Conservation (phyloP, 352 stramenopile genomes). For the Pythium phragmitis region DNA sequence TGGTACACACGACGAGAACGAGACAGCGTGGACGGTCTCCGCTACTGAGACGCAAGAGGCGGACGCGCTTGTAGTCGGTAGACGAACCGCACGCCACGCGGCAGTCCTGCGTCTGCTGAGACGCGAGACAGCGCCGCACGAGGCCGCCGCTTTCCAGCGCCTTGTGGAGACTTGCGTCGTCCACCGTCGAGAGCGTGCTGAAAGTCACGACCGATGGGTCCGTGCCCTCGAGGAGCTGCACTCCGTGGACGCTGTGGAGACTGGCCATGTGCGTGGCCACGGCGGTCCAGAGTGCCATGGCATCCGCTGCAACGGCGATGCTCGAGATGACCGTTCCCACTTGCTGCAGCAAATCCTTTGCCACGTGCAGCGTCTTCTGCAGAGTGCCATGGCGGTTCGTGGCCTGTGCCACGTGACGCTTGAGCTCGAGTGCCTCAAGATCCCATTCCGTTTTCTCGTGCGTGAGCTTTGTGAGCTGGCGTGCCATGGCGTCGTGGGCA, state of each 20-base stretch:
- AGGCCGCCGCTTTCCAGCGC: neutral
- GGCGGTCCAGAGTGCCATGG: slow-evolving; percentile 6
- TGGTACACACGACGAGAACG: slow-evolving; percentile 6
- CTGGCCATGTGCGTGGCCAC: neutral
- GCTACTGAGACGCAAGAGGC: neutral
- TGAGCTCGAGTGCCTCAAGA: slow-evolving; percentile 10
- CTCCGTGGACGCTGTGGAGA: slow-evolving; percentile 4
- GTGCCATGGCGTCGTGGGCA: neutral
- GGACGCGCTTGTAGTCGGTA: slow-evolving; percentile 11
- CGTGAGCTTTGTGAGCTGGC: neutral
- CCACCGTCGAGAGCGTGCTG: slow-evolving; percentile 12
- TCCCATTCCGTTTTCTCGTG: slow-evolving; percentile 8
- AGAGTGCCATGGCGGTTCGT: slow-evolving; percentile 6
- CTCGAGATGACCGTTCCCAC: neutral
- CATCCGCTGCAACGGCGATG: neutral
- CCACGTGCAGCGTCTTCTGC: neutral
- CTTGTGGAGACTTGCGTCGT: slow-evolving; percentile 6
- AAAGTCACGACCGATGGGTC: neutral
- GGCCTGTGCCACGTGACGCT: neutral
- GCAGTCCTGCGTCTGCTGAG: neutral
- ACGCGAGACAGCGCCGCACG: neutral
- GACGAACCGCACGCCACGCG: neutral
- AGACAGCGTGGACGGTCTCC: neutral
- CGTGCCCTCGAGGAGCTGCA: neutral
- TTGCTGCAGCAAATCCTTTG: slow-evolving; percentile 2